Base-by-base conservation (phyloP, 2,329 filamentous ascomycete species). In the Trichoderma breve region DNA sequence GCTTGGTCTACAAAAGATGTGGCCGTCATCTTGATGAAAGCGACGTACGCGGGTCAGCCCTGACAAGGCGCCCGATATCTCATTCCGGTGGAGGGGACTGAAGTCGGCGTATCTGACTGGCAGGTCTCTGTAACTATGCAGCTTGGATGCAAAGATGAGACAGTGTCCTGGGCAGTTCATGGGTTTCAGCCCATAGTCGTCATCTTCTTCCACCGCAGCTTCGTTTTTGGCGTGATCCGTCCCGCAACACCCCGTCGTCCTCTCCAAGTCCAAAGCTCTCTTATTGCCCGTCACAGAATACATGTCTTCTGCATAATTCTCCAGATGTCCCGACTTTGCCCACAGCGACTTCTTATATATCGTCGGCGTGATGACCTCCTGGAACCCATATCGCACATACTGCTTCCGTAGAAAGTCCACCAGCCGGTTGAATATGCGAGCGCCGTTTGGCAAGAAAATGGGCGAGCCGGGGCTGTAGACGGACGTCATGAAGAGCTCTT, bases 91-190 rank as follows among this genome's bases (percentile, higher is more conserved):
- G n/a, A 97, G 85, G 2, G 93, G 90, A 77, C 93, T 93, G 78
- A 97, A 97, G 80, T 97, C 94, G 71, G 94, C 93, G 81, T 93
- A 94, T 76, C 94, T 90, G 73, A 97, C 87, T 1, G 94, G 94
- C 21, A 97, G 84, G 74, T 97, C 92, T 74, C 91, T 88, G 81
- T 95, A 95, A 76, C 91, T 94, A 73, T 90, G 89, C 71, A 87
- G 86, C 75, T 91, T 88, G 61, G 91, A 91, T 73, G 88, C 91
- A 79, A 97, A 97, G 73, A 97, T 88, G 74, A 97, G 84, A 79
- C 93, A 97, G 81, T 97, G 94, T 3, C 93, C 94, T 0, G 94
- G 94, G 79, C 94, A 97, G 79, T 97, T 97, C 94, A 97, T 97
- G 15, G 94, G 94, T 81, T 97, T 97, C 76, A 97, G 83, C 21